These are phyloP conservation scores for Sclerotinia minor DNA, from an alignment of 2,329 filamentous ascomycete species.

Conservation along the genomic window DNA sequence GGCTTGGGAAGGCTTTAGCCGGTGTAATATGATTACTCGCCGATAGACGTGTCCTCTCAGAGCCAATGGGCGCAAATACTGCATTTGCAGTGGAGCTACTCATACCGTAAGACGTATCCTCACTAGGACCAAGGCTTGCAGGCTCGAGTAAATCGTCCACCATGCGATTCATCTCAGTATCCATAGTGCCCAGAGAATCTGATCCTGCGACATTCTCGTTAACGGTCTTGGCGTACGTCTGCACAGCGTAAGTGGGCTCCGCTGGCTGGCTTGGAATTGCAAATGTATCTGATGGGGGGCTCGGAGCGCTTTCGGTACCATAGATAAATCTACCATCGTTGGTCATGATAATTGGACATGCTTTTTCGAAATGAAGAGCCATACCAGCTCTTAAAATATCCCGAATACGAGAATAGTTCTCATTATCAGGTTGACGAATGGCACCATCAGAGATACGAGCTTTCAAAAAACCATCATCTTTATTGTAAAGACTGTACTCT, in stretches of 20 bases:
- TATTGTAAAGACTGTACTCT: slow-evolving; percentile 48
- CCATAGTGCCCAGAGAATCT: slow-evolving; percentile 40
- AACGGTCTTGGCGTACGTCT: not conserved
- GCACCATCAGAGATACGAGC: slow-evolving; percentile 50
- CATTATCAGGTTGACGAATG: slow-evolving; percentile 57
- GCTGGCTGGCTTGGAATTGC: not conserved
- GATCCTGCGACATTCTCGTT: slow-evolving; percentile 2
- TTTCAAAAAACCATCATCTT: slow-evolving; percentile 47
- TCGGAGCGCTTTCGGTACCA: slow-evolving; percentile 27
- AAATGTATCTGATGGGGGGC: not conserved
- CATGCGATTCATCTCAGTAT: slow-evolving; percentile 57
- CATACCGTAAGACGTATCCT: slow-evolving; percentile 57
- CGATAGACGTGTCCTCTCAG: slow-evolving; percentile 38
- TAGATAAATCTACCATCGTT: slow-evolving; percentile 51
- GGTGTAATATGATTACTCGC: slow-evolving; percentile 41
- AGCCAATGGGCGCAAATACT: slow-evolving; percentile 48
- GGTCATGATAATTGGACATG: slow-evolving; percentile 45
- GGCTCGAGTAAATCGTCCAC: slow-evolving; percentile 54
- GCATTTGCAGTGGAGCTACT: slow-evolving; percentile 53
- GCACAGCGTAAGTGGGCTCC: not conserved
- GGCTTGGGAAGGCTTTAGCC: slow-evolving; percentile 38
- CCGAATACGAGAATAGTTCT: slow-evolving; percentile 66
- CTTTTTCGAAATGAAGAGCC: slow-evolving; percentile 53
- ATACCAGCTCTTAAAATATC: slow-evolving; percentile 64
- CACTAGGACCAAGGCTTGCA: slow-evolving; percentile 41